Percentiles rank a stretch among this genome's conserved stretches.
phyloP scores from a whole-genome alignment of 495 filamentous ascomycete genomes.

The Elasticomyces elasticus region DNA sequence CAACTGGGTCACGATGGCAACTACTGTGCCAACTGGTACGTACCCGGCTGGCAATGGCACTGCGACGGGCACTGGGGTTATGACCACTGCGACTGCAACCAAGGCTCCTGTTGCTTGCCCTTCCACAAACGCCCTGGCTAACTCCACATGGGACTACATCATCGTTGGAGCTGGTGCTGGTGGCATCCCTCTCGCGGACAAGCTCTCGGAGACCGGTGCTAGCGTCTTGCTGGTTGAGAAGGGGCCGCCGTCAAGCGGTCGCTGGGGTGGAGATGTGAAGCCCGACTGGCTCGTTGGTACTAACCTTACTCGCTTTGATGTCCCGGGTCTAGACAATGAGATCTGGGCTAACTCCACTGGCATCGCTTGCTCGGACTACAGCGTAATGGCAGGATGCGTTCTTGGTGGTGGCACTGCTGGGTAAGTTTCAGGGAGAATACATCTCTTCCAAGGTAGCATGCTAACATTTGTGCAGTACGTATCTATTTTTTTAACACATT shows the following conservation, averaged over 20 bases:
- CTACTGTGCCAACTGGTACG: slow-evolving; percentile 25
- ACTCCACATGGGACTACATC: slow-evolving; percentile 55
- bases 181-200: slow-evolving; percentile 56
- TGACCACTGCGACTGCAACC: slow-evolving; percentile 28
- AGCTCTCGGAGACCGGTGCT: slow-evolving; percentile 52
- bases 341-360: slow-evolving; percentile 54
- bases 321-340: slow-evolving; percentile 68
- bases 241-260: slow-evolving; percentile 49
- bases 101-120: slow-evolving; percentile 32
- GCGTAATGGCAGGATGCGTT: slow-evolving; percentile 66
- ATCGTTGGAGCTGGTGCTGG: slow-evolving; percentile 56
- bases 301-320: slow-evolving; percentile 63
- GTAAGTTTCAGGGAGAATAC: too few relatives aligned
- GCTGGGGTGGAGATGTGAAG: slow-evolving; percentile 47
- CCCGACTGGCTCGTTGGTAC: slow-evolving; percentile 57
- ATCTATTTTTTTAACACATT: too few relatives aligned
- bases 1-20: slow-evolving; percentile 36
- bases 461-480: too few relatives aligned
- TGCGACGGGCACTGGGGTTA: slow-evolving; percentile 34
- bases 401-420: slow-evolving; percentile 56
- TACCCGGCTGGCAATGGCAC: slow-evolving; percentile 9
- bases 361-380: slow-evolving; percentile 58
- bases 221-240: slow-evolving; percentile 58
- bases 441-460: too few relatives aligned
- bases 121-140: slow-evolving; percentile 27